Conservation (phyloP, 768 basidiomycete species). For the Gloeopeniophorella convolvens region DNA sequence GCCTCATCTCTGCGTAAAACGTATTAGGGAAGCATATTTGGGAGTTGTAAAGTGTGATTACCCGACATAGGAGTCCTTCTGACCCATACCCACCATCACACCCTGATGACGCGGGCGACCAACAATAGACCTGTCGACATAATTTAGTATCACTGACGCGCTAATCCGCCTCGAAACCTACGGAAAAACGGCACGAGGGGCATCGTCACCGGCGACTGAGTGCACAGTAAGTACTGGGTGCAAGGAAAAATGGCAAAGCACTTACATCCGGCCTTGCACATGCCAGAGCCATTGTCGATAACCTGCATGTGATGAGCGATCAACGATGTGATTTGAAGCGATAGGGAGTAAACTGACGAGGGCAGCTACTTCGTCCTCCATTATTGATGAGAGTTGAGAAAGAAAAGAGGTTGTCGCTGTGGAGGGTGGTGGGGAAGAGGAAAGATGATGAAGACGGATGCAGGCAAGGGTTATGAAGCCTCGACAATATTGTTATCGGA, state of each 20-base stretch:
- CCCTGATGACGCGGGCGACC: constrained; percentile 92
- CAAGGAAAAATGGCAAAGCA: constrained; percentile 24
- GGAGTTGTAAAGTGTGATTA: constrained; percentile 31
- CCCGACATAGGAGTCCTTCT: constrained; percentile 97
- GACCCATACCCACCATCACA: constrained; percentile 96
- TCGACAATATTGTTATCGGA: too few species aligned
- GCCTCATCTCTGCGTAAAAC: constrained; percentile 64
- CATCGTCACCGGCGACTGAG: constrained; percentile 80
- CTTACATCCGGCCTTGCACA: constrained; percentile 99
- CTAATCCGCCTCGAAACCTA: constrained; percentile 37
- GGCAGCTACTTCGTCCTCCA: constrained; percentile 65
- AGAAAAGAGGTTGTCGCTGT: not conserved
- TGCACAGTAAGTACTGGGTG: constrained; percentile 64
- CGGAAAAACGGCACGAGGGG: constrained; percentile 95
- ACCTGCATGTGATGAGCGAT: constrained; percentile 39
- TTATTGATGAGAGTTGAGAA: constrained; percentile 25
- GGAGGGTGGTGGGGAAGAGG: not conserved
- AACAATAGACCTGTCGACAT: constrained; percentile 66
- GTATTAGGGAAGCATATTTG: constrained; percentile 13
- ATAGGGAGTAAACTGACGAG: constrained; percentile 32
- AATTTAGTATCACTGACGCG: constrained; percentile 11
- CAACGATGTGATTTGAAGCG: constrained; percentile 1
- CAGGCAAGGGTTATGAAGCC: not conserved
- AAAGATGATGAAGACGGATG: not conserved
- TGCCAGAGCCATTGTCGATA: constrained; percentile 94